Percentiles rank a stretch among this genome's conserved stretches.
These are phyloP conservation scores for Capsicum chinense DNA, from an alignment of 257 asterid genomes.

Conservation along the genomic window DNA sequence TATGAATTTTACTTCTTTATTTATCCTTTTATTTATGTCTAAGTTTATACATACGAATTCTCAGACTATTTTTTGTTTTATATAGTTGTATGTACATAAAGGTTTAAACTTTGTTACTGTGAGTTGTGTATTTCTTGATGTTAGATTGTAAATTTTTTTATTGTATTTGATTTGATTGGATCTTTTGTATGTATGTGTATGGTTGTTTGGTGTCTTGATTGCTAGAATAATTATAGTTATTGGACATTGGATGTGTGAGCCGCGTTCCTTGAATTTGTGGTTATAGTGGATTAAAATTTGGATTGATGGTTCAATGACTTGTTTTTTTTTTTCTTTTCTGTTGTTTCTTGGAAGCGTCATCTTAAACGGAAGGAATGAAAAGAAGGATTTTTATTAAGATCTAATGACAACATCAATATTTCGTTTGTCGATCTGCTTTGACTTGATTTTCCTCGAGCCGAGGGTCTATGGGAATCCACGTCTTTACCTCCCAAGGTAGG, in stretches of 20 bases:
- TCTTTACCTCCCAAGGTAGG: too few relatives aligned
- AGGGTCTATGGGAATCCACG: too few relatives aligned
- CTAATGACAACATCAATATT: slow-evolving; percentile 10
- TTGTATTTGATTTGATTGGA: slow-evolving; percentile 14
- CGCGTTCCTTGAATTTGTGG: background rate
- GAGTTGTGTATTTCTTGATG: background rate
- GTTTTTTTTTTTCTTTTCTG: background rate
- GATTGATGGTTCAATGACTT: background rate
- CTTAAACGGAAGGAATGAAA: background rate
- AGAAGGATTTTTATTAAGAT: background rate
- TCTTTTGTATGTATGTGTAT: background rate
- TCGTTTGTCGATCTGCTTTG: background rate
- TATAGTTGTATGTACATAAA: slow-evolving; percentile 3
- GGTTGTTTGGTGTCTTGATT: background rate
- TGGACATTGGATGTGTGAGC: background rate
- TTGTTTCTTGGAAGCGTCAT: slow-evolving; percentile 3
- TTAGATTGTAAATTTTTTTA: slow-evolving; percentile 21
- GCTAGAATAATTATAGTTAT: slow-evolving; percentile 6
- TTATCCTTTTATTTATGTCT: slow-evolving; percentile 8
- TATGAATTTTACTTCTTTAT: slow-evolving; percentile 43
- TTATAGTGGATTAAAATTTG: background rate
- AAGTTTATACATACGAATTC: background rate
- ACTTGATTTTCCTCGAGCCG: background rate
- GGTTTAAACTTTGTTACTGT: background rate
- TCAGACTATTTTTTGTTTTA: background rate